phyloP scores from a whole-genome alignment of 2,329 filamentous ascomycete species.

The Colletotrichum nymphaeae region DNA sequence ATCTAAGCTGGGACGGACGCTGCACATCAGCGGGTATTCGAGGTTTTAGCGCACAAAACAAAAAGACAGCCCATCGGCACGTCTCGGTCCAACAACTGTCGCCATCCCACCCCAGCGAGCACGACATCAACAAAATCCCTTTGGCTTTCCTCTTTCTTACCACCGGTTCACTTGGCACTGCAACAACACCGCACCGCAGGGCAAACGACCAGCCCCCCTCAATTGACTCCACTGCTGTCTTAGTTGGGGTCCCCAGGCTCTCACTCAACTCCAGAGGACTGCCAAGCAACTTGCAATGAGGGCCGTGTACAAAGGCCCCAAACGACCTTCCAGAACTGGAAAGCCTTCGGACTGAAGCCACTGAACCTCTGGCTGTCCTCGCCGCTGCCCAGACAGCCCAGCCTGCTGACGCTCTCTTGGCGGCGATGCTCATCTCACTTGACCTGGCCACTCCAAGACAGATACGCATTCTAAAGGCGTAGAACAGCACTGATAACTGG shows the following conservation, averaged over 20 bases:
- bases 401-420: slow-evolving; percentile 33
- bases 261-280: neutral
- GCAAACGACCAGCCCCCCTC: neutral
- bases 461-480: neutral
- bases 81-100: slow-evolving; percentile 11
- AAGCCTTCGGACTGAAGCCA: neutral
- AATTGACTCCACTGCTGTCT: neutral
- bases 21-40: neutral
- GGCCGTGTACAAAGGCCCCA: neutral
- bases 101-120: slow-evolving; percentile 29
- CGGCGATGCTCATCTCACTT: neutral
- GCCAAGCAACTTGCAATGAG: slow-evolving; percentile 10
- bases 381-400: slow-evolving; percentile 23
- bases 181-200: neutral
- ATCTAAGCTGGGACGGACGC: neutral
- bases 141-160: neutral
- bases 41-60: neutral
- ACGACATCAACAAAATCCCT: slow-evolving; percentile 28
- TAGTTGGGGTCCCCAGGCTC: neutral
- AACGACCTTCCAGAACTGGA: slow-evolving; percentile 30
- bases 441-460: slow-evolving; percentile 2
- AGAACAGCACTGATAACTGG: neutral
- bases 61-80: neutral
- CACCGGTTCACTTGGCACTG: slow-evolving; percentile 19
- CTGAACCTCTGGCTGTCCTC: neutral